These are phyloP conservation scores for Papilionanthe hybrid DNA, from an alignment of 116 monocot genomes.

Conservation along the genomic window DNA sequence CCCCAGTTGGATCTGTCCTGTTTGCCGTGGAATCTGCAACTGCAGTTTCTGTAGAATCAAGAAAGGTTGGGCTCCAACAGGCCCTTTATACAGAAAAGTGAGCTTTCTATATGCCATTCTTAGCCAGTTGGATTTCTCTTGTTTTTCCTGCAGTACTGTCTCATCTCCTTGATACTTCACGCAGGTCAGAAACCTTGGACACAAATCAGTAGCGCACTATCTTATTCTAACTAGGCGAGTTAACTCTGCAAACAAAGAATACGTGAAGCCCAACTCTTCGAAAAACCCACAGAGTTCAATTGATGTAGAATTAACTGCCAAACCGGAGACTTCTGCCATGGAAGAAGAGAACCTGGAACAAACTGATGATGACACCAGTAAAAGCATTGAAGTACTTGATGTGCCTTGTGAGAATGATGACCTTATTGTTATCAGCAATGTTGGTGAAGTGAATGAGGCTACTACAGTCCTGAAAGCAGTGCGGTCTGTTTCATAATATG, in stretches of 20 bases:
- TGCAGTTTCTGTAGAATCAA: constrained; percentile 80
- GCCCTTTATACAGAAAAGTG: constrained; percentile 60
- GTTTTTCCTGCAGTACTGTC: neutral
- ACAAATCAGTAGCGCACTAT: constrained; percentile 80
- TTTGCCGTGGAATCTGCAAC: constrained; percentile 91
- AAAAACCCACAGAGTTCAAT: constrained; percentile 11
- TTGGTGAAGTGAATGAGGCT: neutral
- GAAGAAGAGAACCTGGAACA: neutral
- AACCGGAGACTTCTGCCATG: neutral
- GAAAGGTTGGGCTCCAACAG: constrained; percentile 91
- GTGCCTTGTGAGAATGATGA: neutral
- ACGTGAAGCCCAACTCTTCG: constrained; percentile 10
- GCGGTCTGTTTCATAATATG: too few relatives aligned
- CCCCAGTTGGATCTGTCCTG: constrained; percentile 81
- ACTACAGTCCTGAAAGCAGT: neutral
- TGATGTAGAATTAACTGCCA: neutral
- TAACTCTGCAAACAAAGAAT: constrained; percentile 4
- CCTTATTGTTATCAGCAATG: neutral
- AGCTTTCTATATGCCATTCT: neutral
- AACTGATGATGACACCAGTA: neutral
- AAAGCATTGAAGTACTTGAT: neutral
- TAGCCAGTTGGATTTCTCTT: neutral
- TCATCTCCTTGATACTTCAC: neutral
- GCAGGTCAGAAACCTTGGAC: constrained; percentile 49
- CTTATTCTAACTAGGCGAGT: constrained; percentile 45